These are phyloP conservation scores for Raphidocelis subcapitata DNA, from an alignment of 139 green algal species.

Conservation along the genomic window DNA sequence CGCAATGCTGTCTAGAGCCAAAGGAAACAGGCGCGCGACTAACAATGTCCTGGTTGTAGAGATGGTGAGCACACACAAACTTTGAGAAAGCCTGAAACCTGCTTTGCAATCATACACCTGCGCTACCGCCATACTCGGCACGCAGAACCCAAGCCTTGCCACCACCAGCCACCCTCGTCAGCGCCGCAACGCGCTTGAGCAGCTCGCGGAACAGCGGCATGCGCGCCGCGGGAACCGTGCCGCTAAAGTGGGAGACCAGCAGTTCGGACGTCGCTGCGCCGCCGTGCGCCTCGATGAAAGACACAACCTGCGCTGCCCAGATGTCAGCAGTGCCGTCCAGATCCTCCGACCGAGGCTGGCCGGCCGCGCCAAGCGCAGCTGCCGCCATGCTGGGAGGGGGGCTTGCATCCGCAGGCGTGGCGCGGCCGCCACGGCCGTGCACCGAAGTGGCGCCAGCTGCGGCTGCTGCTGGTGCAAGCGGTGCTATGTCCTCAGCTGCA, in stretches of 20 bases:
- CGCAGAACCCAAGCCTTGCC: conserved; percentile 67
- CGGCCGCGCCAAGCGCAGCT: too few relatives aligned
- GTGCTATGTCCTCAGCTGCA: conserved; percentile 5
- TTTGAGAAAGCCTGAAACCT: background rate
- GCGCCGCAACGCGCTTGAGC: conserved; percentile 62
- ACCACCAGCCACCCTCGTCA: conserved; percentile 30
- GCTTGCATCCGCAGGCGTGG: background rate
- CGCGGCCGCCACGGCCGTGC: background rate
- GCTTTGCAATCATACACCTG: background rate
- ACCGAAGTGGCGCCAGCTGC: background rate
- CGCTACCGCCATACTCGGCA: conserved; percentile 33
- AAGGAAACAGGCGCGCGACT: background rate
- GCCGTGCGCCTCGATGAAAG: conserved; percentile 43
- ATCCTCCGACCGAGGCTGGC: too few relatives aligned
- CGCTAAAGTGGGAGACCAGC: conserved; percentile 63
- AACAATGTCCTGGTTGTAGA: background rate
- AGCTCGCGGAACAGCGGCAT: conserved; percentile 72
- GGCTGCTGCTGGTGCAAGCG: conserved; percentile 11
- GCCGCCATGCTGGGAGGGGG: too few relatives aligned
- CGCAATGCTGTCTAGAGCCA: background rate
- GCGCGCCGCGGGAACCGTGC: conserved; percentile 29
- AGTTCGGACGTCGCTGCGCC: conserved; percentile 46
- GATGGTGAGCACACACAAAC: background rate
- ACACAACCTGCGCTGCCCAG: conserved; percentile 45
- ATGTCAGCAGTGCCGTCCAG: too few relatives aligned